Base-by-base conservation (phyloP, 495 filamentous ascomycete species). In the Rhypophila decipiens region DNA sequence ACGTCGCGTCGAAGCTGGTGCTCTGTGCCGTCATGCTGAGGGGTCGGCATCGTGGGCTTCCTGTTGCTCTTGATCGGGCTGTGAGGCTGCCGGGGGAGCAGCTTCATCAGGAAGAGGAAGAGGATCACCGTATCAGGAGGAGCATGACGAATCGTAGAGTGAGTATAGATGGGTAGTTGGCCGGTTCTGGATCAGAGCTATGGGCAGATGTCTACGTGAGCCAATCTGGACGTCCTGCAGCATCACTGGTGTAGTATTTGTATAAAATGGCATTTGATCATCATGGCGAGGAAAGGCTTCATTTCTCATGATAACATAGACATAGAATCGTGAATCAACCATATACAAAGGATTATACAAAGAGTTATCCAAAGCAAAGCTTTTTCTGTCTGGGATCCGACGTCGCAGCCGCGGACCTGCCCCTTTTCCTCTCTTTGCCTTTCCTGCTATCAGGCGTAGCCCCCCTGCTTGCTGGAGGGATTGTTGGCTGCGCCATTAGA, bases 31-130 rank as follows among this genome's bases (percentile, higher is more conserved):
- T 95, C 15, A 87, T 90, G 76, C 58, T 95, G 31, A 62, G 88
- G 10, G 89, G 89, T 0, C 64, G 89, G 9, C 88, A 93, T 70
- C 72, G 88, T 2, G 88, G 88, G 0, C 63, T 91, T 50, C 87
- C 88, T 0, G 86, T 90, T 48, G 86, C 86, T 19, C 82, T 91
- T 57, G 87, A 94, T 61, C 76, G 83, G 40, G 87, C 88, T 2
- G 76, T 91, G 17, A 71, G 87, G 56, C 59, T 95, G 35, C 88
- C 87, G 0, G 77, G 74, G 34, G 82, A 78, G 52, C 63, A 67
- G 21, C 62, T 80, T 55, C 68, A 73, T 29, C 39, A 49, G 47
- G 67, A 71, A 35, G 61, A 72, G 57, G 68, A 69, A 47, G 67
- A 74, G 56, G 60, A 73, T 48, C 49, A 63, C 29, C 48, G 57